Base-by-base conservation (phyloP, 2,329 filamentous ascomycete genomes). In the Cordyceps cateniannulata region DNA sequence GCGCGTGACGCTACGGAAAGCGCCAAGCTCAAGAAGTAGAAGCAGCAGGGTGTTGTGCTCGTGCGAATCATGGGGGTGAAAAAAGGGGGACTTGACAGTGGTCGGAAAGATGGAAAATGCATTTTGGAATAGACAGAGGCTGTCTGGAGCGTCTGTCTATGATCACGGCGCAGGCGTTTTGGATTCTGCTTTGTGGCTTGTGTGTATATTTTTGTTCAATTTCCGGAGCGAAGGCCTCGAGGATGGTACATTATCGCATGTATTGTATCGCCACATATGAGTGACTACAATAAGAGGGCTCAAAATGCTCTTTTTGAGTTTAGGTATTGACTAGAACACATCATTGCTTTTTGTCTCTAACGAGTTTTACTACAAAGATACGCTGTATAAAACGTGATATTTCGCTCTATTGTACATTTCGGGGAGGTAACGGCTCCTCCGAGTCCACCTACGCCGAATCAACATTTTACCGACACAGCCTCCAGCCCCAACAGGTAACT, bases 1-100 rank as follows among this genome's bases (percentile, higher is more conserved):
- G 77, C 83, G 69, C 79, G 80, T 67, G 79, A 79, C 65, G 73
- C 75, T 18, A 69, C 63, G 49, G 68, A 66, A 50, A 29, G 8
- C 35, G 50, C 55, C 44, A 62, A 60, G 51, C 45, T 55, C 32
- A 54, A 56, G 29, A 55, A 59, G 50, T 59, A 45, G 54, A 29
- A 27, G 16, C 2, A 22, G 24, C 4, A 45, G 18, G 16, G 5
- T 12, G 32, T 35, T 35, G n/a, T 12, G 8, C 32, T 42, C 40
- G 40, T 6, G 10, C 7, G 40, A 42, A 42, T 20, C n/a, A n/a
- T n/a, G n/a, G n/a, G 18, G 25, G 7, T 3, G 54, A 22, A 24
- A 45, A 18, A 16, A 42, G 38, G n/a, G n/a, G n/a, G n/a, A n/a
- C 14, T 16, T 16, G 51, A 20, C 38, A 16, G 38, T n/a, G 38